Base-by-base conservation (phyloP, 345 rosid genomes). In the Syzygium jambos region DNA sequence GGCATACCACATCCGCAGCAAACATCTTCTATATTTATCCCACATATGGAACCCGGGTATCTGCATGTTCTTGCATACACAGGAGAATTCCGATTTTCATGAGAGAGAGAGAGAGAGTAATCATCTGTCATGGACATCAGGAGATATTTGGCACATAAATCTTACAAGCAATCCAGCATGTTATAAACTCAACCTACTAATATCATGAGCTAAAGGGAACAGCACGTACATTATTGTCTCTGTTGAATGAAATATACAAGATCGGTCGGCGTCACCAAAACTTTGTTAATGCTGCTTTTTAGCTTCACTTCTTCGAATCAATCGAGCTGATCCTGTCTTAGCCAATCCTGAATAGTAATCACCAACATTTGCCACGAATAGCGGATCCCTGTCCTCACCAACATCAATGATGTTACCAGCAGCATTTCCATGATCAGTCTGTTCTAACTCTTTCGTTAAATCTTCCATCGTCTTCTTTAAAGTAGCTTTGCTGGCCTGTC, bases 351-450 rank as follows among this genome's bases (percentile, higher is more conserved):
- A 92, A 88, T 93, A 93, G 89, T 93, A 94, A 91, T 95, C 98
- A 53, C 98, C 98, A 14, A 97, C 97, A 82, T 97, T 96, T 84
- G 98, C 99, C 43, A 98, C 99, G 86, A 96, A 98, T 41, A 98
- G 91, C 14, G 99, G 99, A 92, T 98, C 99, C 90, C 98, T 91
- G 52, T 91, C 91, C 22, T 88, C 88, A 84, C 53, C 87, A 56
- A 84, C 85, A 27, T 89, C 87, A 63, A 87, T 90, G 43, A 87
- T 89, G 65, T 90, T 90, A 85, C 57, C 30, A 22, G 25, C 61
- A 30, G 86, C 86, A 78, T 91, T 92, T 88, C 93, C 96, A 86
- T 92, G 88, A 78, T 95, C 99, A 19, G 92, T 86, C 49, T 89
- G 93, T 90, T 96, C 99, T 92, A 98, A 90, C 88, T 95, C 97